Conservation (phyloP, 2,329 filamentous ascomycete species). For the Beauveria scarabaeidicola region DNA sequence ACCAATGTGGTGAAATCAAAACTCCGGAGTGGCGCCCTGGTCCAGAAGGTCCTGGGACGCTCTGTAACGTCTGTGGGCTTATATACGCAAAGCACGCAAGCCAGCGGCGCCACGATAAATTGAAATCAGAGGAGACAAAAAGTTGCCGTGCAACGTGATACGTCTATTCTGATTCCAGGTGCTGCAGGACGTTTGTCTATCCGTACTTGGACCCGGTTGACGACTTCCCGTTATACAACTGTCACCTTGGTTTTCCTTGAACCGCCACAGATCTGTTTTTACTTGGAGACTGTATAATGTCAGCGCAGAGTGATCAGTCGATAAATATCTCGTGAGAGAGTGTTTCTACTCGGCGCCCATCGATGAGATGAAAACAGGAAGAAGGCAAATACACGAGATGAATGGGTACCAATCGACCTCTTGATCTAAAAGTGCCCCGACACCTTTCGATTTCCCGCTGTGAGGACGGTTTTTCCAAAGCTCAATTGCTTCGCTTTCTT, state of each 20-base stretch:
- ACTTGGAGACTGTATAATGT: background rate
- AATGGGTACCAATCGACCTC: too few species aligned
- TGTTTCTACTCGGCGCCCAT: too few species aligned
- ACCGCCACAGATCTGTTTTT: too few species aligned
- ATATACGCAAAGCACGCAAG: constrained; percentile 12
- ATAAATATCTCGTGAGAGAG: too few species aligned
- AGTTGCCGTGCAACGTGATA: background rate
- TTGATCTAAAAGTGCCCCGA: too few species aligned
- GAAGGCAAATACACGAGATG: too few species aligned
- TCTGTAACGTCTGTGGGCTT: constrained; percentile 13
- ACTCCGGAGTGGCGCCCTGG: constrained; percentile 12
- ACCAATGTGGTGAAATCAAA: constrained; percentile 4
- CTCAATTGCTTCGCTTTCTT: too few species aligned
- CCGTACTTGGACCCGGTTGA: too few species aligned
- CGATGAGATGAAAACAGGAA: background rate
- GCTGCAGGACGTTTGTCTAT: too few species aligned
- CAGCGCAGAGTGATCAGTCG: background rate
- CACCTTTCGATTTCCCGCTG: too few species aligned
- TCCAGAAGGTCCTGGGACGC: constrained; percentile 10
- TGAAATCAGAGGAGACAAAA: background rate
- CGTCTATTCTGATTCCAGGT: background rate
- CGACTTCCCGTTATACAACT: background rate
- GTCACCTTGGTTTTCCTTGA: too few species aligned
- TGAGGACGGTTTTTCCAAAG: too few species aligned
- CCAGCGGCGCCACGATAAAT: background rate